Percentiles rank a stretch among this genome's conserved stretches.
phyloP scores from a whole-genome alignment of 441 rosid species.

The Aleurites moluccanus region DNA sequence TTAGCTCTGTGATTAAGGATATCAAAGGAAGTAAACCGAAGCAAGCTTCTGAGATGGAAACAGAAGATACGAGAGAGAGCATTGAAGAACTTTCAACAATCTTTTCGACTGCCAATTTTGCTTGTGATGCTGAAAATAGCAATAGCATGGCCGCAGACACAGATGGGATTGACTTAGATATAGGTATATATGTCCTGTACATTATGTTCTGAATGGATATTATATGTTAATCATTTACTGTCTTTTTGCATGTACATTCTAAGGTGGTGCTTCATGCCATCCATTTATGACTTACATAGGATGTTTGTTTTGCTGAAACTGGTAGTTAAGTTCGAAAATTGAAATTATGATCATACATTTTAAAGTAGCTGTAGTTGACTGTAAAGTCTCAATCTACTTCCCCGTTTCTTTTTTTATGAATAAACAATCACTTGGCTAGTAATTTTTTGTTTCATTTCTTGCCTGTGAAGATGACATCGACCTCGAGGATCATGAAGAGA shows the following conservation, averaged over 20 bases:
- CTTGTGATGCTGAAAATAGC: constrained; percentile 38
- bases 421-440: background rate
- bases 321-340: background rate
- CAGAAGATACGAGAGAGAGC: constrained; percentile 66
- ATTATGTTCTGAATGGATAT: background rate
- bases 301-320: too few relatives aligned
- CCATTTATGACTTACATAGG: background rate
- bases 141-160: constrained; percentile 37
- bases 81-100: constrained; percentile 54
- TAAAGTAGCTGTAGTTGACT: constrained; percentile 8
- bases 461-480: constrained; percentile 72
- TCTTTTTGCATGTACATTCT: background rate
- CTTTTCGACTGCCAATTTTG: constrained; percentile 66
- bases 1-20: constrained; percentile 74
- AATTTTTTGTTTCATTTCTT: constrained; percentile 1
- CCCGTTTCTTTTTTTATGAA: background rate
- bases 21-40: constrained; percentile 56
- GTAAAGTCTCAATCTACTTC: background rate
- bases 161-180: constrained; percentile 51
- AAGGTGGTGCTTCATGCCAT: background rate
- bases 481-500: constrained; percentile 59
- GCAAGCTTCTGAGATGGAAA: constrained; percentile 49
- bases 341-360: background rate
- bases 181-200: constrained; percentile 44
- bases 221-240: background rate